These are phyloP conservation scores for Lumnitzera racemosa DNA, from an alignment of 345 rosid genomes.

Conservation along the genomic window DNA sequence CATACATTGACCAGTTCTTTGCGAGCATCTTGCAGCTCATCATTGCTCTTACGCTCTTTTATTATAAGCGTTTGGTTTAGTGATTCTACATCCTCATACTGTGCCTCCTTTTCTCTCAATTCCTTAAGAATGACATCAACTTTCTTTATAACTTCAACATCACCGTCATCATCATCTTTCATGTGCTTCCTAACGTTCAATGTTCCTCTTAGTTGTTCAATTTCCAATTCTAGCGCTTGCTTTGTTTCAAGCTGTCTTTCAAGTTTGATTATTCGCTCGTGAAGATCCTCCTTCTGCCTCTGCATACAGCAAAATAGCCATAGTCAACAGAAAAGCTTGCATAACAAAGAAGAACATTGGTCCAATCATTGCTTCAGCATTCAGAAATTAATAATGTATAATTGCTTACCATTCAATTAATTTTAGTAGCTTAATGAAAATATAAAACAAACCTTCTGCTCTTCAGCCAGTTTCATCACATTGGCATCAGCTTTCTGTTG, in stretches of 20 bases:
- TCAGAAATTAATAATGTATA: background rate
- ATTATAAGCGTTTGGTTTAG: slow-evolving; percentile 78
- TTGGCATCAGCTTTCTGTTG: slow-evolving; percentile 73
- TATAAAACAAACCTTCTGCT: slow-evolving; percentile 61
- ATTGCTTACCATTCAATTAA: background rate
- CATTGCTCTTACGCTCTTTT: slow-evolving; percentile 74
- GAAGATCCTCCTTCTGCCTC: slow-evolving; percentile 74
- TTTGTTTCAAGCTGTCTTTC: slow-evolving; percentile 77
- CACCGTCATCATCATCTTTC: slow-evolving; percentile 59
- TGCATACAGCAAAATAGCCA: slow-evolving; percentile 20
- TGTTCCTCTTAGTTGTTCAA: slow-evolving; percentile 56
- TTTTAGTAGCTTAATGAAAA: background rate
- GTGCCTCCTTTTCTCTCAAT: slow-evolving; percentile 80
- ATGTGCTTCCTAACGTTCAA: slow-evolving; percentile 64
- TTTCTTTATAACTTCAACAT: slow-evolving; percentile 53
- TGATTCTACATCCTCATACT: slow-evolving; percentile 56
- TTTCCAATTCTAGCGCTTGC: slow-evolving; percentile 80
- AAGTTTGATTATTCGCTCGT: slow-evolving; percentile 50
- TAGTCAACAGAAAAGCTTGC: background rate
- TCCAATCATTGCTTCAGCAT: too few species aligned
- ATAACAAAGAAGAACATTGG: background rate
- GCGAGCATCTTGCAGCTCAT: slow-evolving; percentile 91
- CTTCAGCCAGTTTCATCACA: slow-evolving; percentile 72
- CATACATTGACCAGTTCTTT: slow-evolving; percentile 74
- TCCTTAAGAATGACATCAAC: slow-evolving; percentile 52